A percentile compares a stretch with the other conserved stretches of the same genome.
Evolutionary conservation across 306 rosid genomes (phyloP).

Genomic region (Luffa aegyptiaca): DNA sequence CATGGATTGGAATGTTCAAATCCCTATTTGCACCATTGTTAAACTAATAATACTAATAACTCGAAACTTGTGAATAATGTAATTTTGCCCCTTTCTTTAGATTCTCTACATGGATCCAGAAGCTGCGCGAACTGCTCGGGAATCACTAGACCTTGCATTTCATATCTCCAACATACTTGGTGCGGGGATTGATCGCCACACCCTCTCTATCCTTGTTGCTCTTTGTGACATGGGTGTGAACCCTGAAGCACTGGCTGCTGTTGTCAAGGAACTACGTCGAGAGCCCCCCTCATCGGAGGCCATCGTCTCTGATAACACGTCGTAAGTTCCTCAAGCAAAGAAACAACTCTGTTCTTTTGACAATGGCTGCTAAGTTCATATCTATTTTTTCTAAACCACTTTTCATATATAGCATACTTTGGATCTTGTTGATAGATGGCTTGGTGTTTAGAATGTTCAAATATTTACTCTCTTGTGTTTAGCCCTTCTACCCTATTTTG

Average conservation of each 20-base stretch:
- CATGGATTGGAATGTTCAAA: not conserved
- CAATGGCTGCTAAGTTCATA: not conserved
- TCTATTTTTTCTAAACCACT: not conserved
- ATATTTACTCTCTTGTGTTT: not conserved
- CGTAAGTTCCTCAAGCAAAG: not conserved
- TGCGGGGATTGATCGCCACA: slow-evolving; percentile 57
- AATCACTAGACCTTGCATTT: slow-evolving; percentile 67
- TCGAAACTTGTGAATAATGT: not conserved
- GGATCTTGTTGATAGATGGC: not conserved
- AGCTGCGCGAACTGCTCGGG: slow-evolving; percentile 53
- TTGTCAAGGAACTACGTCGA: slow-evolving; percentile 55
- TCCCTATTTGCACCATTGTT: not conserved
- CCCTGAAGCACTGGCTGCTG: slow-evolving; percentile 65
- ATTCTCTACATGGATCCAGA: slow-evolving; percentile 41
- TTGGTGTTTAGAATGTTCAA: not conserved
- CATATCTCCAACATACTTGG: slow-evolving; percentile 62
- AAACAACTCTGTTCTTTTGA: not conserved
- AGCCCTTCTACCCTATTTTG: not conserved
- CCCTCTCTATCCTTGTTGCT: slow-evolving; percentile 62
- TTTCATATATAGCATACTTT: not conserved
- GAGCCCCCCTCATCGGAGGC: slow-evolving; percentile 7
- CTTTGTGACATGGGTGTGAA: slow-evolving; percentile 75
- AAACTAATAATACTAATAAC: not conserved
- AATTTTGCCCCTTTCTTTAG: not conserved
- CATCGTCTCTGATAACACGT: not conserved